Percentiles rank a stretch among this genome's conserved stretches.
Conservation (phyloP, 2,329 filamentous ascomycete genomes). For the Xylariaceae sp. region DNA sequence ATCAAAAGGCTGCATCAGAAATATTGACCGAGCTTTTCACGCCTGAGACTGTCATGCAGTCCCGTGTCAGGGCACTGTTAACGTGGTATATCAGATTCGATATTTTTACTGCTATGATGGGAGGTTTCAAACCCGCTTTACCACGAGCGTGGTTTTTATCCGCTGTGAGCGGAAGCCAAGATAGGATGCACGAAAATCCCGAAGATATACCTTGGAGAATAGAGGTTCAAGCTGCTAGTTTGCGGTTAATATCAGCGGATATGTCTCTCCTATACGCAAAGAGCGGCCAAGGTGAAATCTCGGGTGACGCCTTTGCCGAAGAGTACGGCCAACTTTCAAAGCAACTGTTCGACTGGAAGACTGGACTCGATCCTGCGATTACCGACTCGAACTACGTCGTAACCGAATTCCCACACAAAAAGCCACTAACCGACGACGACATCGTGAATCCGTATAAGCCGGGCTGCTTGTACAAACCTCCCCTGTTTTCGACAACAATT, state of each 20-base stretch:
- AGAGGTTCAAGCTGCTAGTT: slow-evolving; percentile 67
- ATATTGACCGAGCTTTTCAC: slow-evolving; percentile 81
- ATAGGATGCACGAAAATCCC: slow-evolving; percentile 64
- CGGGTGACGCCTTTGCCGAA: slow-evolving; percentile 65
- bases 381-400: slow-evolving; percentile 67
- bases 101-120: slow-evolving; percentile 81
- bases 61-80: slow-evolving; percentile 73
- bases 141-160: slow-evolving; percentile 78
- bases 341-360: slow-evolving; percentile 56
- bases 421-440: slow-evolving; percentile 62
- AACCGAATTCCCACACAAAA: slow-evolving; percentile 63
- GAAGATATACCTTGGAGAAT: slow-evolving; percentile 69
- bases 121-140: slow-evolving; percentile 75
- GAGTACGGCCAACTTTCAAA: slow-evolving; percentile 64
- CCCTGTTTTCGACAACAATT: slow-evolving; percentile 76
- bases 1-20: slow-evolving; percentile 86
- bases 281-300: slow-evolving; percentile 67
- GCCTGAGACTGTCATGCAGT: slow-evolving; percentile 74
- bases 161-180: slow-evolving; percentile 66
- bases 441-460: slow-evolving; percentile 77
- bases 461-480: slow-evolving; percentile 71
- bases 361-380: slow-evolving; percentile 65
- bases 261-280: slow-evolving; percentile 79
- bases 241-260: slow-evolving; percentile 78
- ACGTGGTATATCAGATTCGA: slow-evolving; percentile 94